Percentiles rank a stretch among this genome's conserved stretches.
phyloP scores from a whole-genome alignment of 352 stramenopile species.

The Phytophthora chlamydospora region DNA sequence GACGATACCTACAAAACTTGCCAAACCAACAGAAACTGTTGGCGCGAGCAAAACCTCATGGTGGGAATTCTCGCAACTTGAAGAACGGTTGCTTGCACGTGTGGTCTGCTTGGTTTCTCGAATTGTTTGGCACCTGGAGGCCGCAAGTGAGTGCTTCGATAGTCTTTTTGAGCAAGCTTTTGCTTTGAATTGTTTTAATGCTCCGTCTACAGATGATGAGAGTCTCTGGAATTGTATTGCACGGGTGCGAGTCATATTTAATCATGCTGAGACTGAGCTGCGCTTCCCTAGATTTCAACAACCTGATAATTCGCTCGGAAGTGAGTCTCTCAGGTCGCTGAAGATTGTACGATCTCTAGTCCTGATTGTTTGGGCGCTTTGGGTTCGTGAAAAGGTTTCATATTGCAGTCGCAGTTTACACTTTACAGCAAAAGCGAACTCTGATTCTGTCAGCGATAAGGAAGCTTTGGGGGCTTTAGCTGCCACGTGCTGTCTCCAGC shows the following conservation, averaged over 20 bases:
- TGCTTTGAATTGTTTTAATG: slow-evolving; percentile 6
- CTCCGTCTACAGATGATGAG: slow-evolving; percentile 1
- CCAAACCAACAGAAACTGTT: background rate
- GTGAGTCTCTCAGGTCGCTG: slow-evolving; percentile 10
- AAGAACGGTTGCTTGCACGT: slow-evolving; percentile 13
- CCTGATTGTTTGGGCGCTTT: slow-evolving; percentile 43
- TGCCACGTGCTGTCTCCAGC: slow-evolving; percentile 48
- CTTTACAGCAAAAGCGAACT: slow-evolving; percentile 2
- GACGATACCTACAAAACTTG: background rate
- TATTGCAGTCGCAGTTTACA: slow-evolving; percentile 30
- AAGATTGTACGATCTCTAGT: slow-evolving; percentile 41
- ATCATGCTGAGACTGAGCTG: background rate
- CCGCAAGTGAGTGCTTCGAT: background rate
- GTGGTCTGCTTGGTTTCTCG: slow-evolving; percentile 22
- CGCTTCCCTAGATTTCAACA: slow-evolving; percentile 6
- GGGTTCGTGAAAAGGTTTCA: slow-evolving; percentile 45
- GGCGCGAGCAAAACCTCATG: background rate
- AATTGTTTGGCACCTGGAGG: slow-evolving; percentile 28
- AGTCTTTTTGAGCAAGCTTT: slow-evolving; percentile 16
- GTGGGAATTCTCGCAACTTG: slow-evolving; percentile 19
- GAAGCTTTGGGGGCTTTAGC: slow-evolving; percentile 28
- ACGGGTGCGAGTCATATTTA: slow-evolving; percentile 5
- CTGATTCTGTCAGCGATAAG: background rate
- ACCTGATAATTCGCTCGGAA: background rate
- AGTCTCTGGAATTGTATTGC: slow-evolving; percentile 12